Conservation (phyloP, 371 early-diverging fungal species). For the Haplosporangium sp. region DNA sequence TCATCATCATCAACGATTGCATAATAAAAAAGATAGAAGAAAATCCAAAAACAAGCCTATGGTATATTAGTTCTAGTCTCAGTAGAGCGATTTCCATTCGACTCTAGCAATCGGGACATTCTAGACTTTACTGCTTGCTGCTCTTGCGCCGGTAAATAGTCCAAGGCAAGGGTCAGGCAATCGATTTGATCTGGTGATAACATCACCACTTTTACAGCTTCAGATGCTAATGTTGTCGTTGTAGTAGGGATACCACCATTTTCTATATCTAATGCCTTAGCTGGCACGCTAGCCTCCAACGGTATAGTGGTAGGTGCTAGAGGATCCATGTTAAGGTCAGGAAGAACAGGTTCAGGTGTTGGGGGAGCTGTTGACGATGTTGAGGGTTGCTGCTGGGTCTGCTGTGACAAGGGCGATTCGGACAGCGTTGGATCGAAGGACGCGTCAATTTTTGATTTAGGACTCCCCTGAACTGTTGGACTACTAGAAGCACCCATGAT, state of each 20-base stretch:
- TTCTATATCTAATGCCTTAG: not conserved
- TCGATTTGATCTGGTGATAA: slow-evolving; percentile 20
- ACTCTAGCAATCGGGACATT: slow-evolving; percentile 3
- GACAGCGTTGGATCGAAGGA: not conserved
- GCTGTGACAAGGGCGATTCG: not conserved
- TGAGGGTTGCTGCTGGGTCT: not conserved
- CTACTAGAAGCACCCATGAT: slow-evolving; percentile 10
- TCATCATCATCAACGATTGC: too few relatives aligned
- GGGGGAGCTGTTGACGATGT: not conserved
- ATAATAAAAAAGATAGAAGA: not conserved
- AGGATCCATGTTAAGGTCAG: not conserved
- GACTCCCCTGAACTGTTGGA: not conserved
- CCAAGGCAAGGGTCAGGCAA: slow-evolving; percentile 28
- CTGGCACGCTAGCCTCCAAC: not conserved
- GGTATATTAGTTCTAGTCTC: too few relatives aligned
- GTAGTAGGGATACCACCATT: not conserved
- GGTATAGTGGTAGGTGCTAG: not conserved
- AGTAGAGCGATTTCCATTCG: not conserved
- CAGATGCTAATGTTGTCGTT: not conserved
- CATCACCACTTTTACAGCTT: not conserved
- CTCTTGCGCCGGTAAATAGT: slow-evolving; percentile 41
- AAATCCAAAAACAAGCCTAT: not conserved
- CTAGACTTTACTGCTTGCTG: slow-evolving; percentile 24
- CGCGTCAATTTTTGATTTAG: not conserved
- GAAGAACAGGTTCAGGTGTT: not conserved